These are phyloP conservation scores for Colletotrichum gigasporum DNA, from an alignment of 2,329 filamentous ascomycete genomes.

Conservation along the genomic window DNA sequence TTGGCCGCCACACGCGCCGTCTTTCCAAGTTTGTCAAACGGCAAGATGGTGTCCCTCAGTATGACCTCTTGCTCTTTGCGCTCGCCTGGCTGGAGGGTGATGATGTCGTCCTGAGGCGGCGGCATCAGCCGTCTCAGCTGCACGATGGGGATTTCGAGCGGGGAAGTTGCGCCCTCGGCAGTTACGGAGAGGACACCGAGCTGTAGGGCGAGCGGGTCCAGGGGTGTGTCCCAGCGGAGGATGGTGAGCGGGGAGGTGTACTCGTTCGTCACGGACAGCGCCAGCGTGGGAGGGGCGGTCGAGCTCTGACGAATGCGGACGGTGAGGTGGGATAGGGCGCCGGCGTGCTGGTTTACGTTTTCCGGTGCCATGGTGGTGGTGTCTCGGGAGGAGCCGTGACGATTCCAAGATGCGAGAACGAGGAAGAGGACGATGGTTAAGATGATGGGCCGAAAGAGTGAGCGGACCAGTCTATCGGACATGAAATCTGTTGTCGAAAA, in stretches of 20 bases:
- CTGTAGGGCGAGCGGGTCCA: constrained; percentile 52
- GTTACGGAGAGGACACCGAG: constrained; percentile 53
- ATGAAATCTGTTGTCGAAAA: not conserved
- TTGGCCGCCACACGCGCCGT: constrained; percentile 45
- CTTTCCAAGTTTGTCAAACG: constrained; percentile 42
- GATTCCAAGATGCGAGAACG: constrained; percentile 2
- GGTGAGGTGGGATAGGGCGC: constrained; percentile 37
- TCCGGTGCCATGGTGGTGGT: constrained; percentile 10
- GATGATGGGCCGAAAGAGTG: constrained; percentile 1
- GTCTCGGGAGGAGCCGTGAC: constrained; percentile 13
- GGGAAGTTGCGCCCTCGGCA: constrained; percentile 41
- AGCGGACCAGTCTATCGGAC: not conserved
- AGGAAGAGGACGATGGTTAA: constrained; percentile 12
- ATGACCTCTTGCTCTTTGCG: constrained; percentile 45
- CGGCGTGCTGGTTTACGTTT: not conserved
- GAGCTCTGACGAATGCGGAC: constrained; percentile 46
- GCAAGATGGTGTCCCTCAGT: constrained; percentile 47
- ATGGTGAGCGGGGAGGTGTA: constrained; percentile 49
- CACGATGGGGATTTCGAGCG: constrained; percentile 48
- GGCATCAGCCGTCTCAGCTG: constrained; percentile 53
- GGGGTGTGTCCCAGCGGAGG: constrained; percentile 54
- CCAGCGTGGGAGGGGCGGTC: constrained; percentile 46
- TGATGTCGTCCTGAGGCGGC: constrained; percentile 46
- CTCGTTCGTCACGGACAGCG: constrained; percentile 51
- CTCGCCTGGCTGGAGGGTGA: constrained; percentile 50